phyloP scores from a whole-genome alignment of 768 basidiomycete genomes.

The Tylopilus vinaceipallidus region DNA sequence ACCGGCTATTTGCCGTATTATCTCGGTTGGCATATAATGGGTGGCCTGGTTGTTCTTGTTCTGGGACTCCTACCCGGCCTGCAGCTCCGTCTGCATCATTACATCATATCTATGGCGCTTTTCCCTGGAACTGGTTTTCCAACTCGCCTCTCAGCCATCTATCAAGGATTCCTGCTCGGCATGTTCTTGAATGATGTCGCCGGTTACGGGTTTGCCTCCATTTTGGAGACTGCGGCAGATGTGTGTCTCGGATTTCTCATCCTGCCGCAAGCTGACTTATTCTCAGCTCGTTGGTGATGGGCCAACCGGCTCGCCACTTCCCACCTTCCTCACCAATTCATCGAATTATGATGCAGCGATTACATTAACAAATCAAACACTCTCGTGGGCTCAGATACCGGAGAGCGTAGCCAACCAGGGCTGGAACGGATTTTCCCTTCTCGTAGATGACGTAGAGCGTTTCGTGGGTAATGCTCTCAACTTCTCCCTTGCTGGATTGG shows the following conservation, averaged over 20 bases:
- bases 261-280: constrained; percentile 1
- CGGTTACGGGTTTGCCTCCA: constrained; percentile 77
- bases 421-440: constrained; percentile 76
- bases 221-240: constrained; percentile 71
- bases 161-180: constrained; percentile 80
- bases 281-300: constrained; percentile 71
- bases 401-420: constrained; percentile 28
- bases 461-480: constrained; percentile 70
- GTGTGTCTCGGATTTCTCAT: constrained; percentile 38
- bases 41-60: constrained; percentile 64
- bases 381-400: constrained; percentile 55
- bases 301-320: constrained; percentile 63
- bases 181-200: constrained; percentile 79
- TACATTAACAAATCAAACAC: constrained; percentile 50
- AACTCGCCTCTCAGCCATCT: constrained; percentile 73
- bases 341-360: constrained; percentile 58
- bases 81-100: constrained; percentile 76
- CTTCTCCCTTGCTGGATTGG: constrained; percentile 63
- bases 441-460: constrained; percentile 85
- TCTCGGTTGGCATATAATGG: constrained; percentile 66
- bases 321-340: constrained; percentile 74
- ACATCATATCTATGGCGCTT: constrained; percentile 71
- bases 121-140: constrained; percentile 81
- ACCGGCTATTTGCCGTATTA: constrained; percentile 84
- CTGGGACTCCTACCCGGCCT: constrained; percentile 69